Evolutionary conservation across 805 yeast species (phyloP).

Genomic region (Kluyveromyces siamensis): DNA sequence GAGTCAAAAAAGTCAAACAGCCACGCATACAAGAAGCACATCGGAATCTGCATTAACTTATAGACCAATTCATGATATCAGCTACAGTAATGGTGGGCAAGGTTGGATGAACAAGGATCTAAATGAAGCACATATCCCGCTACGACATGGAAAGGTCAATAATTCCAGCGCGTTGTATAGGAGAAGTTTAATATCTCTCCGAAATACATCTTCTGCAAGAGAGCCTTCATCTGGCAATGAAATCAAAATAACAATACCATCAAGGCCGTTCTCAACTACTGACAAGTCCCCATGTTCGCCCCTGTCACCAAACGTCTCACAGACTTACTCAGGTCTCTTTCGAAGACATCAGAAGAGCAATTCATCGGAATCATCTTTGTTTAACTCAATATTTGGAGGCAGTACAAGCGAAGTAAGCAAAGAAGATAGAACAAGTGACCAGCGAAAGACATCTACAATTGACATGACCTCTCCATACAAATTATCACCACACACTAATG

Average conservation of each 20-base stretch:
- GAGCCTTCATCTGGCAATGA: slow-evolving; percentile 8
- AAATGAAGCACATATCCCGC: slow-evolving; percentile 22
- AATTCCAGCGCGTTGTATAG: slow-evolving; percentile 27
- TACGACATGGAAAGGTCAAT: slow-evolving; percentile 21
- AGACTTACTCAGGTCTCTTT: slow-evolving; percentile 38
- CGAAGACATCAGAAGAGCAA: slow-evolving; percentile 57
- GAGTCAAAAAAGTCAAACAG: background rate
- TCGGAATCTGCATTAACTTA: slow-evolving; percentile 1
- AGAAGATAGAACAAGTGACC: background rate
- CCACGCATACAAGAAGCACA: slow-evolving; percentile 2
- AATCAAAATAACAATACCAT: slow-evolving; percentile 22
- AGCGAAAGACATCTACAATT: background rate
- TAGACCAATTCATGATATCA: slow-evolving; percentile 10
- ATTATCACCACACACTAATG: slow-evolving; percentile 9
- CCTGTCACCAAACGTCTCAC: slow-evolving; percentile 15
- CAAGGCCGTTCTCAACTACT: slow-evolving; percentile 17
- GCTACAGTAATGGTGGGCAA: slow-evolving; percentile 1
- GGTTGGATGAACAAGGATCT: slow-evolving; percentile 7
- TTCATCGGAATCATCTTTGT: slow-evolving; percentile 45
- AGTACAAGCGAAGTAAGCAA: background rate
- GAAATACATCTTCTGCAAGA: slow-evolving; percentile 16
- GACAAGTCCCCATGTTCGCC: slow-evolving; percentile 20
- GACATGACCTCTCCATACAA: slow-evolving; percentile 7
- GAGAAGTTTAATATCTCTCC: slow-evolving; percentile 27
- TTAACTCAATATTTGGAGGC: slow-evolving; percentile 29